These are phyloP conservation scores for Guillardia theta DNA, from an alignment of 78 protist genomes.

Conservation along the genomic window DNA sequence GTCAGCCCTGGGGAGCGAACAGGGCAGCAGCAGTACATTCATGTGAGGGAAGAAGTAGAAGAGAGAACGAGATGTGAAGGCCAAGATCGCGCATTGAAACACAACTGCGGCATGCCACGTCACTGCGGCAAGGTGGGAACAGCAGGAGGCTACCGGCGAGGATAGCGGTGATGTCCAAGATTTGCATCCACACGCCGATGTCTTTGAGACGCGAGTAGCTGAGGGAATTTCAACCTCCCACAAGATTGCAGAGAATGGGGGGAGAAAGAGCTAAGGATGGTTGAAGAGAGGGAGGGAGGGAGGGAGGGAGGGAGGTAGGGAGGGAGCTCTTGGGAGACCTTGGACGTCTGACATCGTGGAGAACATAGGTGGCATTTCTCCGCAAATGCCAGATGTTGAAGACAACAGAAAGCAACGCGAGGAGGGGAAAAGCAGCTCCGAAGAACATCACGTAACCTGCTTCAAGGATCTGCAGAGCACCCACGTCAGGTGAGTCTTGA, in stretches of 20 bases:
- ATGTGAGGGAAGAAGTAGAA: neutral
- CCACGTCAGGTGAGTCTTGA: too few relatives aligned
- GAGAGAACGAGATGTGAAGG: neutral
- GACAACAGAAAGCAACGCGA: neutral
- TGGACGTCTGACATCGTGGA: neutral
- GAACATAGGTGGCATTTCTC: neutral
- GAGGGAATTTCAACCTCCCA: neutral
- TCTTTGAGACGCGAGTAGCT: neutral
- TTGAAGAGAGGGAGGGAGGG: neutral
- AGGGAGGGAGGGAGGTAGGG: neutral
- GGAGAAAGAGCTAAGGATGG: neutral
- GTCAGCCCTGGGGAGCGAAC: too few relatives aligned
- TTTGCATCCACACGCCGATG: neutral
- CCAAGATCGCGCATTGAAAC: neutral
- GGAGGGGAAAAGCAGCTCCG: neutral
- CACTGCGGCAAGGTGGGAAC: neutral
- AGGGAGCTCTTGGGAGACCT: neutral
- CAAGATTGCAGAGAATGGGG: neutral
- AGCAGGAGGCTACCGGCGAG: neutral
- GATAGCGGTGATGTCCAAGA: neutral
- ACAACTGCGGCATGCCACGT: neutral
- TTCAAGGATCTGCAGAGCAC: too few relatives aligned
- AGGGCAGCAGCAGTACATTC: neutral
- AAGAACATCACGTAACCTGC: neutral
- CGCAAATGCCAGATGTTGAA: neutral